Evolutionary conservation across 169 alveolate genomes (phyloP).

Genomic region (Theileria parva): DNA sequence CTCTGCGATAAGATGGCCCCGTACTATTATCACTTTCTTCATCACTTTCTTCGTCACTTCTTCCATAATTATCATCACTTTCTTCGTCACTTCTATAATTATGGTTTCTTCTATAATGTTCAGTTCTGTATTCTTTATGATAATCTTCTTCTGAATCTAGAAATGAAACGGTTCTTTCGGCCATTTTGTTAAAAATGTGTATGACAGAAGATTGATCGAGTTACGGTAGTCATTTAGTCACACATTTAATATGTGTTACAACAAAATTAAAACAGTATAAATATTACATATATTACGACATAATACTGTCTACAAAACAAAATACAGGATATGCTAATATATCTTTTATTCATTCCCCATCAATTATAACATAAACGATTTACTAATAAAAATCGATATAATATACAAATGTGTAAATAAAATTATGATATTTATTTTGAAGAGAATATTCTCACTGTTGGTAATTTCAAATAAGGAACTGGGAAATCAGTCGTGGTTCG

Average conservation of each 20-base stretch:
- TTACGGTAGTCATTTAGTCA: background rate
- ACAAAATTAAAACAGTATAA: background rate
- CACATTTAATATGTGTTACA: background rate
- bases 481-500: slow-evolving; percentile 62
- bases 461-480: slow-evolving; percentile 37
- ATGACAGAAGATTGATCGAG: background rate
- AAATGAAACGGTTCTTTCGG: background rate
- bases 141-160: background rate
- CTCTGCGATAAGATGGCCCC: slow-evolving; percentile 9
- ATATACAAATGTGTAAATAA: background rate
- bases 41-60: background rate
- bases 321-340: background rate
- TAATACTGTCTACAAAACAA: background rate
- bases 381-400: background rate
- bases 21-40: background rate
- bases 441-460: slow-evolving; percentile 45
- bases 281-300: background rate
- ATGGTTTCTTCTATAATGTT: too few relatives aligned
- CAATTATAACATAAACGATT: background rate
- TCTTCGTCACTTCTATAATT: too few relatives aligned
- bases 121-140: too few relatives aligned
- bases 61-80: too few relatives aligned
- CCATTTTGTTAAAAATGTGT: background rate
- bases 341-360: background rate
- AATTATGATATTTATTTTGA: slow-evolving; percentile 39